phyloP scores from a whole-genome alignment of 768 basidiomycete species.

The Boletus tomentosulus region DNA sequence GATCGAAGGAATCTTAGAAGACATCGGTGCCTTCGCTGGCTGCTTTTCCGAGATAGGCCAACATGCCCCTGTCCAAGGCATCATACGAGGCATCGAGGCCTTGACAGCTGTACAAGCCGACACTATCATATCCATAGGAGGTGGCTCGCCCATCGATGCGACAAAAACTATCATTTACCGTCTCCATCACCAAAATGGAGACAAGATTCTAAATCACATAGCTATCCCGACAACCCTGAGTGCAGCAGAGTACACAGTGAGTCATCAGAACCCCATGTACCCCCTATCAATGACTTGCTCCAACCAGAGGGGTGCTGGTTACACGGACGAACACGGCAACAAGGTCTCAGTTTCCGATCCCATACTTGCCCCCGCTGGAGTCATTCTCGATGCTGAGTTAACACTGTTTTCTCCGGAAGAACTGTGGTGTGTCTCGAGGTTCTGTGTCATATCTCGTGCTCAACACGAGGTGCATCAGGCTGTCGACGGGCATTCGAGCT shows the following conservation, averaged over 20 bases:
- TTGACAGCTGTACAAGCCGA: conserved; percentile 59
- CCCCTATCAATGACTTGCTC: conserved; percentile 1
- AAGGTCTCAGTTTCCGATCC: conserved; percentile 55
- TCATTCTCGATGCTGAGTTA: conserved; percentile 75
- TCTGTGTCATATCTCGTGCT: conserved; percentile 4
- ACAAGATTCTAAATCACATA: conserved; percentile 56
- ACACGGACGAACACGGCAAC: conserved; percentile 61
- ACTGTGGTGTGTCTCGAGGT: conserved; percentile 50
- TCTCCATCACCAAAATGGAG: conserved; percentile 53
- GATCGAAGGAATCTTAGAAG: conserved; percentile 45
- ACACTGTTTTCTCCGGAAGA: conserved; percentile 69
- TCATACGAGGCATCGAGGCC: conserved; percentile 49
- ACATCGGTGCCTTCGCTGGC: conserved; percentile 54
- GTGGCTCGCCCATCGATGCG: conserved; percentile 78
- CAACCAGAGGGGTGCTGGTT: conserved; percentile 60
- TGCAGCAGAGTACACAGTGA: conserved; percentile 69
- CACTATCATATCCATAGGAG: conserved; percentile 69
- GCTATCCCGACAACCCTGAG: conserved; percentile 81
- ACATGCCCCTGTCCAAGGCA: conserved; percentile 66
- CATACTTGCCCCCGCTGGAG: conserved; percentile 61
- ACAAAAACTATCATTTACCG: conserved; percentile 68
- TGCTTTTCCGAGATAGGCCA: conserved; percentile 74
- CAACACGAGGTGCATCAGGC: conserved; percentile 38
- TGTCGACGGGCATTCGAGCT: conserved; percentile 76
- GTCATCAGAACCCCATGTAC: conserved; percentile 8